A percentile compares a stretch with the other conserved stretches of the same genome.
Evolutionary conservation across 148 eudicot species (phyloP).

Genomic region (Dianthus caryophyllus): DNA sequence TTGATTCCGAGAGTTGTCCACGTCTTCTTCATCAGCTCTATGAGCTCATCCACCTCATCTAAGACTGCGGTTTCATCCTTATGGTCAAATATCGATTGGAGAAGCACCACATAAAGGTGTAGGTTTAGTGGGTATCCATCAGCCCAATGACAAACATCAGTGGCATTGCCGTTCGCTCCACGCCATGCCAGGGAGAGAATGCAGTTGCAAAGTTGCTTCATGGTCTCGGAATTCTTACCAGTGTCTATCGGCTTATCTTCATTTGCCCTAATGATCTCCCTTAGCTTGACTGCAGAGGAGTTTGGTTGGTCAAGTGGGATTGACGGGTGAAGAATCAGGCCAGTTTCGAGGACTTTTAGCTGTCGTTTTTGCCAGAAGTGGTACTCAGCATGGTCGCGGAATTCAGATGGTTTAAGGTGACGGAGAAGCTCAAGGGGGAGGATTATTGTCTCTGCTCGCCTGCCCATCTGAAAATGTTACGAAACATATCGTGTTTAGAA

Average conservation of each 20-base stretch:
- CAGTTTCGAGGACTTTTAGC: constrained; percentile 58
- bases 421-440: constrained; percentile 90
- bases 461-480: constrained; percentile 51
- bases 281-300: constrained; percentile 37
- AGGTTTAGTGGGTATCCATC: constrained; percentile 83
- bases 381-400: constrained; percentile 58
- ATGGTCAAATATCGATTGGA: constrained; percentile 62
- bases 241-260: constrained; percentile 65
- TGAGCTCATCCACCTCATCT: constrained; percentile 83
- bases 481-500: neutral
- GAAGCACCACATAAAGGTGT: constrained; percentile 57
- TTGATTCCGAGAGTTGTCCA: constrained; percentile 69
- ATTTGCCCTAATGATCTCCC: constrained; percentile 37
- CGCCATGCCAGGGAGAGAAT: constrained; percentile 70
- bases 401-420: constrained; percentile 75
- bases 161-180: constrained; percentile 40
- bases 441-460: constrained; percentile 82
- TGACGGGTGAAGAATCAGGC: constrained; percentile 60
- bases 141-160: constrained; percentile 82
- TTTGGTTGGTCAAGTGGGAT: constrained; percentile 51
- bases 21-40: constrained; percentile 87
- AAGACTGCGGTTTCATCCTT: constrained; percentile 64
- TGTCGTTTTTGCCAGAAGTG: constrained; percentile 83
- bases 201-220: constrained; percentile 53
- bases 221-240: constrained; percentile 52